Percentiles rank a stretch among this genome's conserved stretches.
phyloP scores from a whole-genome alignment of 352 stramenopile species.

The Pythium coloratum region DNA sequence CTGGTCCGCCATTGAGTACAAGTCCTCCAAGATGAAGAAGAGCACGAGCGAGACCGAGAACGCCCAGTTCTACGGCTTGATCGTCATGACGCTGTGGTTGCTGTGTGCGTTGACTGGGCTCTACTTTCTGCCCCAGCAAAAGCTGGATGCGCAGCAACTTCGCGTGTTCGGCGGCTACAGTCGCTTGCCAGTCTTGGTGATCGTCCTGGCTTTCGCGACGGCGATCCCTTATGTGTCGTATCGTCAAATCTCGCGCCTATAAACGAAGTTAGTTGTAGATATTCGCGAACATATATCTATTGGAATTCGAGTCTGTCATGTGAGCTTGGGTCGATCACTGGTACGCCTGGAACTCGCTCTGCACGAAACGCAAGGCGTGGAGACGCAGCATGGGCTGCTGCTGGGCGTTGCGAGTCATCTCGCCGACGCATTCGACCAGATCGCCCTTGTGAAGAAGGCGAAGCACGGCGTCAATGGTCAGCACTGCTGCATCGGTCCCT shows the following conservation, averaged over 20 bases:
- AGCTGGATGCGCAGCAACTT: conserved; percentile 47
- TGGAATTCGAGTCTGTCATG: neutral
- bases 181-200: conserved; percentile 16
- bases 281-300: neutral
- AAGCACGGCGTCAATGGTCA: conserved; percentile 20
- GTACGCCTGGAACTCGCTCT: conserved; percentile 30
- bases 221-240: conserved; percentile 25
- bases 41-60: neutral
- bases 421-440: conserved; percentile 16
- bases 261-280: neutral
- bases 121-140: conserved; percentile 37
- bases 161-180: conserved; percentile 54
- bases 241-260: conserved; percentile 25
- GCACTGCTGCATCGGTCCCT: neutral
- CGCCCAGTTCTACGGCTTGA: conserved; percentile 24
- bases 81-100: conserved; percentile 19
- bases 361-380: conserved; percentile 19
- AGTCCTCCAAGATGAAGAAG: neutral
- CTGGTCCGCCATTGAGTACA: conserved; percentile 13
- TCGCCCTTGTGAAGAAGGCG: conserved; percentile 28
- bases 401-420: conserved; percentile 22
- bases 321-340: conserved; percentile 7
- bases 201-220: conserved; percentile 25
- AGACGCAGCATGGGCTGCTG: conserved; percentile 21
- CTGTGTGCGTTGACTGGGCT: conserved; percentile 30